phyloP scores from a whole-genome alignment of 345 rosid species.

The Syzygium grande region DNA sequence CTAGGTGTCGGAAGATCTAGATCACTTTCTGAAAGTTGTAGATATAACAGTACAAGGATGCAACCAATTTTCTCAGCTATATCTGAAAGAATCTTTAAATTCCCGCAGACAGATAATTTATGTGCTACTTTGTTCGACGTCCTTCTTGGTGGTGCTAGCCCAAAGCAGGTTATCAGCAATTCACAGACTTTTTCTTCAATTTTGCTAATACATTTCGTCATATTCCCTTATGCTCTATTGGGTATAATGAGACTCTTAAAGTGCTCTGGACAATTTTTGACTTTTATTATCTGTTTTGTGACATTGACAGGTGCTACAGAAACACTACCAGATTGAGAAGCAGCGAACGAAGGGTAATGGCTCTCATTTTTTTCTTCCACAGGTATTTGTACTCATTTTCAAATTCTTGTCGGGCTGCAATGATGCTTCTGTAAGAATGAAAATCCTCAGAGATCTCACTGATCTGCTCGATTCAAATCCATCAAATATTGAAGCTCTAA shows the following conservation, averaged over 20 bases:
- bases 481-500: slow-evolving; percentile 78
- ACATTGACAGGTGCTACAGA: slow-evolving; percentile 68
- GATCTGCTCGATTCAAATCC: slow-evolving; percentile 86
- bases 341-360: slow-evolving; percentile 47
- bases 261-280: background rate
- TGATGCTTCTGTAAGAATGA: slow-evolving; percentile 57
- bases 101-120: slow-evolving; percentile 76
- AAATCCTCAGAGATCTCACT: slow-evolving; percentile 63
- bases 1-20: slow-evolving; percentile 71
- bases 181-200: background rate
- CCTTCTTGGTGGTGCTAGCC: slow-evolving; percentile 99
- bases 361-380: slow-evolving; percentile 82
- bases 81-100: slow-evolving; percentile 68
- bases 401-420: slow-evolving; percentile 61
- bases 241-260: background rate
- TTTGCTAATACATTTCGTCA: background rate
- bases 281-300: slow-evolving; percentile 1
- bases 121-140: slow-evolving; percentile 90
- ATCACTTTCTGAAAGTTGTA: slow-evolving; percentile 50
- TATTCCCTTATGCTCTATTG: background rate
- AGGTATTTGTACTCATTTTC: slow-evolving; percentile 63
- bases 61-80: slow-evolving; percentile 67
- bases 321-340: slow-evolving; percentile 52
- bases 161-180: slow-evolving; percentile 66
- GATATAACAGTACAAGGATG: slow-evolving; percentile 46